Evolutionary conservation across 805 yeast species (phyloP), one percentile per base, ranked within the genome.

Genomic region (Candida argentea): DNA sequence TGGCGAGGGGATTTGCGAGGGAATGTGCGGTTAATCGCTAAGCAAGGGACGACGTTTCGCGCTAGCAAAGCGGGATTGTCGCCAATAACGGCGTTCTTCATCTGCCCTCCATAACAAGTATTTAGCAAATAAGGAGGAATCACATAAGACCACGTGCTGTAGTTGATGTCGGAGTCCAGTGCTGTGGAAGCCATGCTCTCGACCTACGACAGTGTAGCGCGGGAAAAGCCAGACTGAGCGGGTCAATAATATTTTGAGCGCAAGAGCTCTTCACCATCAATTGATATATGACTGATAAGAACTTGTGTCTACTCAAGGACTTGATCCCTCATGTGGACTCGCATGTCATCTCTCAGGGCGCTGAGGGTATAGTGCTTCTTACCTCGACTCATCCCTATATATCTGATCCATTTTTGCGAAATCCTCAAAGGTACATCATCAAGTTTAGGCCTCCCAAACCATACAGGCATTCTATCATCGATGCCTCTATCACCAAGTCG

Each of bases 381-480:
- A 67, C 89, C 0, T 34, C 50, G 1, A 46, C 47, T 2, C 94
- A 85, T 50, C 94, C 94, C 15, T 85, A 79, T 45, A 44, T 65
- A 15, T 16, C 39, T 2, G 33, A 35, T 4, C 53, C 63, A 6
- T 32, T 36, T 14, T 29, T 55, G 4, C 32, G 39, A 14, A 48
- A 53, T 25, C 38, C 48, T 2, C 29, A 43, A 4, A 50, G 57
- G 30, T 79, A 63, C 48, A 76, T 89, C 20, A 63, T 85, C 36
- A 91, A 91, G 50, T 87, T 68, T 50, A 67, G 98, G 38, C 96
- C 98, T 1, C 70, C 76, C 14, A 91, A 91, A 48, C 73, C 79
- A n/a, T 91, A 91, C 48, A 66, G 98, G 46, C 95, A 91, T 43
- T 85, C 85, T 4, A 66, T 67, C 20, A 70, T 91, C 15, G 98